A percentile compares a stretch with the other conserved stretches of the same genome.
Conservation (phyloP, 2,329 filamentous ascomycete species). For the Diaporthe australafricana region DNA sequence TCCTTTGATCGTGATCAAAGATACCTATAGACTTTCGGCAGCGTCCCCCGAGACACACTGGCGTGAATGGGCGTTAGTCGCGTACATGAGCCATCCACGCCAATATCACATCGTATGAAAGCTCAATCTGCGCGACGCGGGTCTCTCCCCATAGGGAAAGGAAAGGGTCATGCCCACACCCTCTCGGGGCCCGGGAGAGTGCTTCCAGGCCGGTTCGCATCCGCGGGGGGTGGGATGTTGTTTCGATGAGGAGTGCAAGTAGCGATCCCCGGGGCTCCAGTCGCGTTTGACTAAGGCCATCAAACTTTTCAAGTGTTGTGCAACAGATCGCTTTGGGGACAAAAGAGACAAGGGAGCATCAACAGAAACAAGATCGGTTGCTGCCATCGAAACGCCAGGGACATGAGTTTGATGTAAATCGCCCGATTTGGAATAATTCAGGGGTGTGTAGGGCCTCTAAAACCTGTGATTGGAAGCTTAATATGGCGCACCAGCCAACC, state of each 20-base stretch:
- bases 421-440: conserved; percentile 34
- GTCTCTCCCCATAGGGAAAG: neutral
- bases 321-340: conserved; percentile 13
- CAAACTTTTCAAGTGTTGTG: conserved; percentile 10
- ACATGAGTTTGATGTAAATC: conserved; percentile 25
- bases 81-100: neutral
- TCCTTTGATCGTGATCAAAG: neutral
- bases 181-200: conserved; percentile 11
- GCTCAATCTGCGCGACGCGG: neutral
- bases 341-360: conserved; percentile 22
- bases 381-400: neutral
- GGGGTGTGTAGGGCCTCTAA: conserved; percentile 29
- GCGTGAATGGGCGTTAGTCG: neutral
- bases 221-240: conserved; percentile 1
- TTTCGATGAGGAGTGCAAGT: conserved; percentile 9
- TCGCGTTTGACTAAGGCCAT: conserved; percentile 1
- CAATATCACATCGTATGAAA: neutral
- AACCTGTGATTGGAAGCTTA: conserved; percentile 34
- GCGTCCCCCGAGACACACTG: neutral
- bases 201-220: conserved; percentile 1
- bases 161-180: conserved; percentile 14
- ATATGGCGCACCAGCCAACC: conserved; percentile 27
- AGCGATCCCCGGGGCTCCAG: conserved; percentile 21
- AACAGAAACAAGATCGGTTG: conserved; percentile 6
- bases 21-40: conserved; percentile 6